A percentile compares a stretch with the other conserved stretches of the same genome.
These are phyloP conservation scores for Smallanthus sonchifolius DNA, from an alignment of 129 eudicot genomes.

Conservation along the genomic window DNA sequence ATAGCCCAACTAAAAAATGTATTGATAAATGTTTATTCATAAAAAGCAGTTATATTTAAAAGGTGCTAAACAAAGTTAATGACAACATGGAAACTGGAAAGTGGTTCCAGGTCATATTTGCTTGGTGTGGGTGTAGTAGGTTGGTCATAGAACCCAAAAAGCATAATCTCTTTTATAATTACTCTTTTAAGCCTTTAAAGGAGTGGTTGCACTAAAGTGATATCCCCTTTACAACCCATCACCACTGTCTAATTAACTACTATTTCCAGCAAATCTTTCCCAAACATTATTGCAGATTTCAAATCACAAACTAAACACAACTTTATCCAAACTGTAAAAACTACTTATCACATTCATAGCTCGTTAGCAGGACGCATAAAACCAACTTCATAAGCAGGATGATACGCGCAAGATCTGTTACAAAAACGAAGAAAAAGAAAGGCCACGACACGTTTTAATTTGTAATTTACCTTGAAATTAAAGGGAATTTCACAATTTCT, in stretches of 20 bases:
- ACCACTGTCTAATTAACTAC: slow-evolving; percentile 24
- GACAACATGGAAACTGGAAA: background rate
- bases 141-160: slow-evolving; percentile 19
- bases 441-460: background rate
- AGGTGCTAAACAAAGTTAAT: background rate
- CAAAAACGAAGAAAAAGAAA: background rate
- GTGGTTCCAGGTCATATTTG: slow-evolving; percentile 24
- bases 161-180: slow-evolving; percentile 17
- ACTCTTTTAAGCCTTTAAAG: slow-evolving; percentile 16
- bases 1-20: background rate
- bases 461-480: background rate
- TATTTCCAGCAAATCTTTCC: slow-evolving; percentile 10
- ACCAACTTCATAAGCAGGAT: background rate
- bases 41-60: no score
- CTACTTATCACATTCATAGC: background rate
- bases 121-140: slow-evolving; percentile 1
- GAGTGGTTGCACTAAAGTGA: slow-evolving; percentile 27
- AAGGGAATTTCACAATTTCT: background rate
- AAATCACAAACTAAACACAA: background rate
- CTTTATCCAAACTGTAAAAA: background rate
- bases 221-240: slow-evolving; percentile 26
- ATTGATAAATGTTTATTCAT: no score
- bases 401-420: background rate
- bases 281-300: background rate
- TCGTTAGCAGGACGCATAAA: background rate